Conservation (phyloP, 2,329 filamentous ascomycete genomes). For the Fusarium stilboides region DNA sequence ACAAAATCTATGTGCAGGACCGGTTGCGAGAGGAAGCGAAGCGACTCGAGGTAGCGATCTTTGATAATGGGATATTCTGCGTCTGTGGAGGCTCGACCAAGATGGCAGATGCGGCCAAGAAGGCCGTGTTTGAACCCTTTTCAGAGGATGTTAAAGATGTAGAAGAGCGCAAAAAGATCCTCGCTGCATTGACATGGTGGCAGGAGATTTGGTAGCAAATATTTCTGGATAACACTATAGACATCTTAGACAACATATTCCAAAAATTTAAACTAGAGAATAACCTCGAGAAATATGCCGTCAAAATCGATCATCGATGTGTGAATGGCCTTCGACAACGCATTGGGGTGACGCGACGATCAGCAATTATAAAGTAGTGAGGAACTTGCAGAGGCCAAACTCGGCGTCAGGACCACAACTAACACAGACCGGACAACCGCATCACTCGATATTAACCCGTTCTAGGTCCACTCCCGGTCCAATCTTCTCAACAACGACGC, state of each 20-base stretch:
- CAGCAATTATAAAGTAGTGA: too few relatives aligned
- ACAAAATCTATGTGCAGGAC: constrained; percentile 72
- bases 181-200: constrained; percentile 63
- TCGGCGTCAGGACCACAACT: too few relatives aligned
- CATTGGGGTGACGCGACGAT: too few relatives aligned
- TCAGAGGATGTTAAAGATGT: constrained; percentile 55
- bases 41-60: constrained; percentile 54
- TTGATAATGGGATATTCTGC: constrained; percentile 62
- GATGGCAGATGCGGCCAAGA: constrained; percentile 71
- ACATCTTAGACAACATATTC: background rate
- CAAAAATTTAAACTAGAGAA: background rate
- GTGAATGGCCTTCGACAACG: too few relatives aligned
- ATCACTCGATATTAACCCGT: too few relatives aligned
- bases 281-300: too few relatives aligned
- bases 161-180: constrained; percentile 58
- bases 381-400: too few relatives aligned
- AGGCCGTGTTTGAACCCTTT: constrained; percentile 66
- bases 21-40: constrained; percentile 62
- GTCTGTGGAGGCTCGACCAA: constrained; percentile 71
- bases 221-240: background rate
- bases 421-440: too few relatives aligned
- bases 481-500: too few relatives aligned
- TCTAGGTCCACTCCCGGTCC: too few relatives aligned
- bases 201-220: constrained; percentile 71
- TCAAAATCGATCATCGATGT: too few relatives aligned